Conservation (phyloP, 805 yeast genomes). For the Wickerhamiella allomyrinae region DNA sequence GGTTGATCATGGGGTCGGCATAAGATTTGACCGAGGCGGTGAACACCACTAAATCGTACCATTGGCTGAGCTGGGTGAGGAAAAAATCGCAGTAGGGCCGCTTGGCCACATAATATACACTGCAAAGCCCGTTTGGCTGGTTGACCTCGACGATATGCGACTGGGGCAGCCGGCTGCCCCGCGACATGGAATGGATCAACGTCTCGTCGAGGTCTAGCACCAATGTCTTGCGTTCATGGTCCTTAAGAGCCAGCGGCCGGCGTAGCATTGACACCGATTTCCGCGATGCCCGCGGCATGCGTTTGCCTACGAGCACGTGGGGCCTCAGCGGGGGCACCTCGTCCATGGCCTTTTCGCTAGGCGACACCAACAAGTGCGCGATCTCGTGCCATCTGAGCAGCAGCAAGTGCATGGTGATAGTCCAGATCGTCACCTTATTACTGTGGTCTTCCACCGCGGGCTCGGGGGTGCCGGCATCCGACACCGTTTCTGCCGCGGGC, state of each 20-base stretch:
- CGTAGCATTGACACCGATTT: conserved; percentile 2
- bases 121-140: conserved; percentile 27
- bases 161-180: conserved; percentile 32
- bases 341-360: neutral
- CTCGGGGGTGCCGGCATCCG: neutral
- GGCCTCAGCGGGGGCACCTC: neutral
- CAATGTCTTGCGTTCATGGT: conserved; percentile 39
- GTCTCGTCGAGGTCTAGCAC: conserved; percentile 91
- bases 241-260: conserved; percentile 3
- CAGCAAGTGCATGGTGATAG: neutral
- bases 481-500: too few species aligned
- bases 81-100: conserved; percentile 86
- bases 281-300: neutral
- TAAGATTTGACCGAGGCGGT: conserved; percentile 91
- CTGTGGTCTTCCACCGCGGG: neutral
- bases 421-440: neutral
- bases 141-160: conserved; percentile 73
- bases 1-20: conserved; percentile 93
- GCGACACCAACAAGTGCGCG: neutral
- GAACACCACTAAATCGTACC: conserved; percentile 84
- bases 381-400: neutral
- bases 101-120: conserved; percentile 76
- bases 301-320: neutral
- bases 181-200: conserved; percentile 74
- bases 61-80: conserved; percentile 56